Evolutionary conservation across 768 basidiomycete genomes (phyloP), one percentile per base, ranked within the genome.

Genomic region (Mycena galericulata): DNA sequence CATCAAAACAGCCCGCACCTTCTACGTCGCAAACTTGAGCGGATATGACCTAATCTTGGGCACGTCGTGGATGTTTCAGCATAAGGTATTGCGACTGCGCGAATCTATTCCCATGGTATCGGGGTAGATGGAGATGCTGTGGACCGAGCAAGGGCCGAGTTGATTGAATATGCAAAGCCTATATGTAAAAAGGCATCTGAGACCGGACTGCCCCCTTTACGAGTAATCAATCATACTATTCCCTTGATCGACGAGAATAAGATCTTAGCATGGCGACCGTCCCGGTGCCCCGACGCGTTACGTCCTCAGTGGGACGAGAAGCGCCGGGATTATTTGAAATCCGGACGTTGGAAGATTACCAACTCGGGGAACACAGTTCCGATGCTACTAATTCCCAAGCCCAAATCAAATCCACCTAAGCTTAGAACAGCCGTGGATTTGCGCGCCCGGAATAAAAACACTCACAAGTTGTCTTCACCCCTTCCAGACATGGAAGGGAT

Each of bases 21-120:
- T 80, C 24, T 67, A 80, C 36, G 61, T 80, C 2, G 67, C 69
- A 0, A 80, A 80, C 41, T 3, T 80, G 4, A 69, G 77, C 0
- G 66, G 55, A 6, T 79, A 81, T 34, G 73, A 81, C 17, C 11
- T 75, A 1, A 75, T 77, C 14, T 66, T 78, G 0, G 69, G 78
- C 6, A 75, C 75, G 0, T 76, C 74, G 0, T 77, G 77, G 45
- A 20, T 77, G 1, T 76, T 57, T 26, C 75, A 76, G 17, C 75
- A 77, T n/a, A 6, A 61, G 12, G 50, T 74, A 6, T 57, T 14
- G 32, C 55, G 18, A 50, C 49, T 24, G 49, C 49, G 24, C 49
- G 49, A 50, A 30, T 50, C 27, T 30, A 50, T 30, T 26, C 49
- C n/a, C 4, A 30, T 18, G 8, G 17, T 8, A 17, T 24, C 9